These are phyloP conservation scores for Nemania sp. DNA, from an alignment of 2,329 filamentous ascomycete genomes.

Conservation along the genomic window DNA sequence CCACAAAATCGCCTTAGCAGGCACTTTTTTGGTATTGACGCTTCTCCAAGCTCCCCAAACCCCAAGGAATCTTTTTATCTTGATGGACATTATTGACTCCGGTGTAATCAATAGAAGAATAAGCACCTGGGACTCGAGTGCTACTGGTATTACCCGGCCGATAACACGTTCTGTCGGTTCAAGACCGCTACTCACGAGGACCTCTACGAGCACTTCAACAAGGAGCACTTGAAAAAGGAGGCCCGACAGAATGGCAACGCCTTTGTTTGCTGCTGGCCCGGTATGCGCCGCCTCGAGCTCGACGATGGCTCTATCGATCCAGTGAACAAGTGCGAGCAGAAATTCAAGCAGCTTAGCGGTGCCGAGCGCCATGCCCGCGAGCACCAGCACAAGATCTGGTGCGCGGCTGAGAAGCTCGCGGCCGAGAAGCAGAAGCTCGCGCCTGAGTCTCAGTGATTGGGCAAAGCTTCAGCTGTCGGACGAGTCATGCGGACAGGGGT, in stretches of 20 bases:
- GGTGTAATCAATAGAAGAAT: slow-evolving; percentile 11
- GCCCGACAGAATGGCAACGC: background rate
- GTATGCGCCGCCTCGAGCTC: background rate
- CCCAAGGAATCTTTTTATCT: too few species aligned
- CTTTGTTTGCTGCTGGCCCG: background rate
- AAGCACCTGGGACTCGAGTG: slow-evolving; percentile 5
- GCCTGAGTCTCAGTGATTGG: too few species aligned
- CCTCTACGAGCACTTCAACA: slow-evolving; percentile 13
- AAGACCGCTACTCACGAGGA: background rate
- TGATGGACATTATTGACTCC: too few species aligned
- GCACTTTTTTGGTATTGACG: too few species aligned
- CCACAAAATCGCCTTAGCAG: too few species aligned
- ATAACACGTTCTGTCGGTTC: background rate
- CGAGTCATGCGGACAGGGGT: too few species aligned
- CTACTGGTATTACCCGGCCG: background rate
- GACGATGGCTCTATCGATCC: background rate
- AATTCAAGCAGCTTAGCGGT: background rate
- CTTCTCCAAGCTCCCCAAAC: too few species aligned
- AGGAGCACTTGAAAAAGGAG: background rate
- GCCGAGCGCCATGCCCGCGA: slow-evolving; percentile 8
- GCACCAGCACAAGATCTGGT: slow-evolving; percentile 19
- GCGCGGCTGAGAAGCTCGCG: background rate
- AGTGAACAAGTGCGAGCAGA: background rate
- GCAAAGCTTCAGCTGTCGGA: too few species aligned
- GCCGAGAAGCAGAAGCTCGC: background rate